Evolutionary conservation across 371 early-diverging fungal species (phyloP).

Genomic region (Apophysomyces ossiformis): DNA sequence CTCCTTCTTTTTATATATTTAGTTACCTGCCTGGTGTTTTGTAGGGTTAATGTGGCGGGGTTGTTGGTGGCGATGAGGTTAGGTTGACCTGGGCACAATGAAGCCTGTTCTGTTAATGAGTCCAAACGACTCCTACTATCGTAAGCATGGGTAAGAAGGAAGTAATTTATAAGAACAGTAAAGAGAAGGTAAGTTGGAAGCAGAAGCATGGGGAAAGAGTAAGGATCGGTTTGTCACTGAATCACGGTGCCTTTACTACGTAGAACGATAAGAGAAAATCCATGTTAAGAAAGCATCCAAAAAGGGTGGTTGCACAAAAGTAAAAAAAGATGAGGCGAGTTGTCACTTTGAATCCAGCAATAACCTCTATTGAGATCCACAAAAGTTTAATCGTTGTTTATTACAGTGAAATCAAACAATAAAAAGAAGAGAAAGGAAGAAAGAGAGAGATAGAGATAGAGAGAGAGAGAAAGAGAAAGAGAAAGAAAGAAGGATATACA

Average conservation of each 20-base stretch:
- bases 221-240: no score
- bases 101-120: neutral
- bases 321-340: no score
- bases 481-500: neutral
- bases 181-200: neutral
- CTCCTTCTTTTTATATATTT: neutral
- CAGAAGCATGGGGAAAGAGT: neutral
- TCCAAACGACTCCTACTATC: neutral
- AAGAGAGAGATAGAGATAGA: neutral
- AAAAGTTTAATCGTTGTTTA: neutral
- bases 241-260: no score
- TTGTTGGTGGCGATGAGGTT: neutral
- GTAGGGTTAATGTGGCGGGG: neutral
- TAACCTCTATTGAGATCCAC: no score
- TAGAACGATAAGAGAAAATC: no score
- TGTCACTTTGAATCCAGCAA: no score
- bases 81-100: neutral
- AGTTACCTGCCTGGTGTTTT: constrained; percentile 5
- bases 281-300: no score
- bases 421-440: neutral
- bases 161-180: neutral
- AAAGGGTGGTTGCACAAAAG: no score
- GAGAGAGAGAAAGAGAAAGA: neutral
- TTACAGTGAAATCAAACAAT: neutral
- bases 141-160: neutral